Conservation (phyloP, 1,139 yeast genomes). For the Candida pseudoviswanathii region DNA sequence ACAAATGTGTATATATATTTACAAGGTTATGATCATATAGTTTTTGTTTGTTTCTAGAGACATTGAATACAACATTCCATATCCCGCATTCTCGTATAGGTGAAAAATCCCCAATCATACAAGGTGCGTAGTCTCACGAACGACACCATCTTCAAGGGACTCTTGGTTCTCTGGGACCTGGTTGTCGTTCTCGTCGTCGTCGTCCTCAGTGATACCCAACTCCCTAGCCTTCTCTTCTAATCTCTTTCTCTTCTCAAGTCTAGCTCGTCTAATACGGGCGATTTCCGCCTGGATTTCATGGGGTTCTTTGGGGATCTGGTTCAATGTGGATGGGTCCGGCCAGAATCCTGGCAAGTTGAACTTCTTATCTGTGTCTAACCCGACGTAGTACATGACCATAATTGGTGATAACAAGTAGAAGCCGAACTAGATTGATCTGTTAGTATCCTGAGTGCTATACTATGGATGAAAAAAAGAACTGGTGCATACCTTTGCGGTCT, state of each 20-base stretch:
- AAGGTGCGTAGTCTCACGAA: neutral
- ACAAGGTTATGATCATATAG: neutral
- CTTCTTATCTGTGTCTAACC: slow-evolving; percentile 84
- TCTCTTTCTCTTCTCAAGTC: slow-evolving; percentile 70
- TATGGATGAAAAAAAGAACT: neutral
- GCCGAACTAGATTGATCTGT: slow-evolving; percentile 56
- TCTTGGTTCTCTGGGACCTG: neutral
- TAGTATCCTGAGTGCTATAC: slow-evolving; percentile 18
- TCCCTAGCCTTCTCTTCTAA: slow-evolving; percentile 72
- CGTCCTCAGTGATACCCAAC: slow-evolving; percentile 57
- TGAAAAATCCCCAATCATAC: neutral
- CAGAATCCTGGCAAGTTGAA: slow-evolving; percentile 93
- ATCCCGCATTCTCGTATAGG: neutral
- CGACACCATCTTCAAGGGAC: neutral
- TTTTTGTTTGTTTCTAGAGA: neutral
- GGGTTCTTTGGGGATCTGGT: slow-evolving; percentile 90
- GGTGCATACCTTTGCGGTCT: slow-evolving; percentile 62
- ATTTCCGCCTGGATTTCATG: slow-evolving; percentile 90
- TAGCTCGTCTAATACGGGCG: slow-evolving; percentile 78
- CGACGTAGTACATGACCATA: slow-evolving; percentile 87
- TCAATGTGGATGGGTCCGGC: slow-evolving; percentile 94
- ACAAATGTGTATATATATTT: slow-evolving; percentile 1
- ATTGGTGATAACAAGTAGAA: slow-evolving; percentile 86
- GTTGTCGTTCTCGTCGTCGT: slow-evolving; percentile 30
- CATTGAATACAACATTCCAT: neutral